Evolutionary conservation across 257 asterid species (phyloP), one percentile per base, ranked within the genome.

Genomic region (Penstemon barbatus): DNA sequence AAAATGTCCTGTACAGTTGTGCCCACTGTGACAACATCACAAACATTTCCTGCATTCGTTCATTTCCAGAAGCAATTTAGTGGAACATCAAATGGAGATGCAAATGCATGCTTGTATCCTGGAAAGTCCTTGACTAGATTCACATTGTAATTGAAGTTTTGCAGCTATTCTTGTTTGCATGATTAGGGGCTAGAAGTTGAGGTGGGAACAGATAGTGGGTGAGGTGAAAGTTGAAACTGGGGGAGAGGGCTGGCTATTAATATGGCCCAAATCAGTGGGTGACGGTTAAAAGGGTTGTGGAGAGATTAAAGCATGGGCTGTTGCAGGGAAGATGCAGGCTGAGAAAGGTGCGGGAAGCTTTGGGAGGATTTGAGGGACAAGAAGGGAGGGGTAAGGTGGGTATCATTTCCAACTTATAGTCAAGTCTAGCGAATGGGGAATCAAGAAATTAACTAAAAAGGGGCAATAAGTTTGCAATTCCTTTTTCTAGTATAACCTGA

Each of bases 271-370:
- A 57, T 52, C 11, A 12, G 44, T 36, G 58, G 10, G 25, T 37
- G 37, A 56, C 56, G 69, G 65, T 57, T 43, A 33, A 11, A 53
- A 45, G 57, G 46, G 65, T 43, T 41, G 58, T 11, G 25, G 52
- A 55, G 46, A 42, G 72, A 67, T 39, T 54, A 38, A 38, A 8
- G 38, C 52, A 53, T 55, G 54, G 36, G 36, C 43, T 55, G 41
- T 68, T 42, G 57, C n/a, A 52, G 57, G 73, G 57, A 46, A 38
- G 60, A 66, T 50, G 53, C 42, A 44, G 49, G 40, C 52, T 65
- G 39, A 63, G 57, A 11, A 7, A 37, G 65, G 25, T 64, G 48
- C 37, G 11, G 56, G 57, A 63, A 63, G 56, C 42, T 42, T 15
- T 8, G 7, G 51, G 38, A 40, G 50, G 66, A 9, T 5, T 10